Evolutionary conservation across 2,329 filamentous ascomycete genomes (phyloP).

Genomic region (Colletotrichum sp.): DNA sequence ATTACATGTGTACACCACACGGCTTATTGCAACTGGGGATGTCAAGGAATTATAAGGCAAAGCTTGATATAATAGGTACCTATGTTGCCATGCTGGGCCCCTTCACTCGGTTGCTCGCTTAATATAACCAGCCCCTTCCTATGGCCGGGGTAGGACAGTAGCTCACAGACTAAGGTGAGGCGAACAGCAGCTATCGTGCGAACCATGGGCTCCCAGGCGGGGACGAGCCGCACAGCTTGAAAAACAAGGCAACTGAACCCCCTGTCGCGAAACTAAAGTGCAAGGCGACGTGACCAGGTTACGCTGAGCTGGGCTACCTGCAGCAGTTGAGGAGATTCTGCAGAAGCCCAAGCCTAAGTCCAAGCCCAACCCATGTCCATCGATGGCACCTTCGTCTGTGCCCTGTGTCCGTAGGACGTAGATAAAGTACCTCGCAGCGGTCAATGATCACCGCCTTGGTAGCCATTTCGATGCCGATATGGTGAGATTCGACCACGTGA

Average conservation of each 20-base stretch:
- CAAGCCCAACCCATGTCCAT: not conserved
- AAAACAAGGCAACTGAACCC: not conserved
- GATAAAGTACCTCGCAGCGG: not conserved
- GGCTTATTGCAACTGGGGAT: not conserved
- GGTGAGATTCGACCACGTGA: not conserved
- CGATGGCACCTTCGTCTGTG: not conserved
- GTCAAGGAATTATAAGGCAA: not conserved
- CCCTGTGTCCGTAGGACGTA: not conserved
- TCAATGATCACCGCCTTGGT: not conserved
- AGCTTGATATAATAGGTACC: not conserved
- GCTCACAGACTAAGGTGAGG: not conserved
- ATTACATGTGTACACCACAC: not conserved
- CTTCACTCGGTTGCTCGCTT: not conserved
- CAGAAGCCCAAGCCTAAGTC: not conserved
- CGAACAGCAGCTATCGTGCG: not conserved
- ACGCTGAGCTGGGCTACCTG: not conserved
- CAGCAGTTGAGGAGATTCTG: not conserved
- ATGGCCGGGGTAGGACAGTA: not conserved
- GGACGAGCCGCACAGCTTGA: not conserved
- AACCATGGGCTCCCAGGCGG: not conserved
- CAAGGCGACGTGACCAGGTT: not conserved
- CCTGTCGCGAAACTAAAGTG: not conserved
- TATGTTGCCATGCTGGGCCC: not conserved
- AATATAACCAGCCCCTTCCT: not conserved
- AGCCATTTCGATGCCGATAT: not conserved